Percentiles rank a stretch among this genome's conserved stretches.
Evolutionary conservation across 2,329 filamentous ascomycete species (phyloP).

Genomic region (Cyphellophora attinorum): DNA sequence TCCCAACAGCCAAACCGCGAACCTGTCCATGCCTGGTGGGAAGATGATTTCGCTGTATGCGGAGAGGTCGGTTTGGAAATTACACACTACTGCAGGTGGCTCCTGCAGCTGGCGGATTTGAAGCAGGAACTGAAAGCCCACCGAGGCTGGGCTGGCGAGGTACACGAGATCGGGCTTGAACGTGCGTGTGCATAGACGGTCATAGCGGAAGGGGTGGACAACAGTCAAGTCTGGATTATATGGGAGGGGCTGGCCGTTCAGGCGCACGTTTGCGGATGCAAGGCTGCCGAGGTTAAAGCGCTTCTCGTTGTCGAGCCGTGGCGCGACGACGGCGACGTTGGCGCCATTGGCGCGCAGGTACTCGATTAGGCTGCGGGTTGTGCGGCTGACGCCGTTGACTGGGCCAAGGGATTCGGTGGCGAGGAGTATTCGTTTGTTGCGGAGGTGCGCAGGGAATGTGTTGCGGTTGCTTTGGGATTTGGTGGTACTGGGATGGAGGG

Average conservation of each 20-base stretch:
- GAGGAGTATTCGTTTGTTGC: conserved; percentile 53
- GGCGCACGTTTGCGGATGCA: conserved; percentile 42
- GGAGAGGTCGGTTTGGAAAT: conserved; percentile 63
- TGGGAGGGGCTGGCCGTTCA: conserved; percentile 56
- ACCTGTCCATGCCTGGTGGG: conserved; percentile 48
- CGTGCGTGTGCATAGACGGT: conserved; percentile 49
- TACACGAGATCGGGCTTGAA: conserved; percentile 62
- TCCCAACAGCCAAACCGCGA: conserved; percentile 54
- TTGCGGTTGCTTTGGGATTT: conserved; percentile 5
- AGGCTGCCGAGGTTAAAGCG: conserved; percentile 33
- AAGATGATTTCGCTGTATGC: conserved; percentile 64
- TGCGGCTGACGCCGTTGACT: conserved; percentile 64
- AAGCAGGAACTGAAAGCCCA: conserved; percentile 63
- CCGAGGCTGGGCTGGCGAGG: conserved; percentile 57
- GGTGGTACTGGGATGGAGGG: conserved; percentile 16
- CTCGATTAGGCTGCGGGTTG: conserved; percentile 59
- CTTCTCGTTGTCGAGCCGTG: conserved; percentile 45
- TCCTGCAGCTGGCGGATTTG: conserved; percentile 52
- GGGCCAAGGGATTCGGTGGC: conserved; percentile 65
- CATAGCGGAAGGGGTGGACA: conserved; percentile 59
- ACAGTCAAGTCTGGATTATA: conserved; percentile 64
- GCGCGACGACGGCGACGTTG: conserved; percentile 57
- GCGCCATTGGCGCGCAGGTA: conserved; percentile 56
- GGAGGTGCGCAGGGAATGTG: conserved; percentile 37
- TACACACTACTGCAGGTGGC: conserved; percentile 52